These are phyloP conservation scores for Pythium guiyangense DNA, from an alignment of 352 stramenopile genomes.

Conservation along the genomic window DNA sequence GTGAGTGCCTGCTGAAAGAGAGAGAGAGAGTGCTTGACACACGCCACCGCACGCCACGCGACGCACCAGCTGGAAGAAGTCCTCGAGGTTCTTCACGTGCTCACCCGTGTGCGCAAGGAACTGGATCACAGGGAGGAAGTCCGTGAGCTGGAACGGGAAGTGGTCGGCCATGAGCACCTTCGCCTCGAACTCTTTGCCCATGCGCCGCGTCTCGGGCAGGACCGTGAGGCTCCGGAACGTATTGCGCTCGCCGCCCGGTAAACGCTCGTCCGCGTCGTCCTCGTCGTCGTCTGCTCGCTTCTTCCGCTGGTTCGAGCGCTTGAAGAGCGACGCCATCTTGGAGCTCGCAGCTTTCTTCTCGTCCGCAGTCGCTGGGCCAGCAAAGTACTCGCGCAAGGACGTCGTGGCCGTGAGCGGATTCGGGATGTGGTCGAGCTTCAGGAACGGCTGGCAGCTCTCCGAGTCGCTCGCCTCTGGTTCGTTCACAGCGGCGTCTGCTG, in stretches of 20 bases:
- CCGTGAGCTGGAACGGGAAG: too few relatives aligned
- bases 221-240: too few relatives aligned
- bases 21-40: too few relatives aligned
- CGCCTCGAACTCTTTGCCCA: constrained; percentile 69
- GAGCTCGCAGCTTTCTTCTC: constrained; percentile 18
- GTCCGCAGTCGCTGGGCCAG: neutral
- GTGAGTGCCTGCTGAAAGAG: too few relatives aligned
- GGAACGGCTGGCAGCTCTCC: constrained; percentile 51
- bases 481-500: neutral
- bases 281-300: constrained; percentile 6
- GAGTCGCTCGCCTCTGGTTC: constrained; percentile 27
- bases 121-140: too few relatives aligned
- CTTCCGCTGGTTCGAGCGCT: constrained; percentile 31
- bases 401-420: constrained; percentile 70
- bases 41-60: neutral
- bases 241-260: constrained; percentile 26
- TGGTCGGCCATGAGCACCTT: constrained; percentile 75
- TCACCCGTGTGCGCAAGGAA: too few relatives aligned
- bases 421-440: constrained; percentile 46
- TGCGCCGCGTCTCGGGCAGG: constrained; percentile 30
- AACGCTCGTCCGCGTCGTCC: constrained; percentile 5
- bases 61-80: constrained; percentile 81
- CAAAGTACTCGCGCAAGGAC: constrained; percentile 71
- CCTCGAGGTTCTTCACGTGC: constrained; percentile 77
- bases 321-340: constrained; percentile 47